phyloP scores from a whole-genome alignment of 257 asterid genomes.

The Cinchona pubescens region DNA sequence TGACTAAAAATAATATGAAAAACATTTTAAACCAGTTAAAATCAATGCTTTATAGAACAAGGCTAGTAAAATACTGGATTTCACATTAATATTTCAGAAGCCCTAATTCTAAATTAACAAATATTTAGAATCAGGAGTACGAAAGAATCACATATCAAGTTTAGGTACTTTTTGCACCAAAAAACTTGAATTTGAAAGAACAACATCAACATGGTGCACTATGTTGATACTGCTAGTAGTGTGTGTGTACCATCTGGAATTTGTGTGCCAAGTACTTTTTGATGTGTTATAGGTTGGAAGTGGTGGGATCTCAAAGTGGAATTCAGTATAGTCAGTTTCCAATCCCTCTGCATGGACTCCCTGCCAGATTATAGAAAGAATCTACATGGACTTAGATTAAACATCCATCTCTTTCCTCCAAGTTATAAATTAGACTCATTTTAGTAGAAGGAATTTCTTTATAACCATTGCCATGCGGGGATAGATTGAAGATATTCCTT shows the following conservation, averaged over 20 bases:
- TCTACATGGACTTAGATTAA: slow-evolving; percentile 15
- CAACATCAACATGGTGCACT: too few species aligned
- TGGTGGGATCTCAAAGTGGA: slow-evolving; percentile 57
- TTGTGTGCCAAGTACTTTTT: slow-evolving; percentile 24
- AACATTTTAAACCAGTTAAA: too few species aligned
- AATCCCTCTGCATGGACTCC: slow-evolving; percentile 73
- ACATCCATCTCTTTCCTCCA: background rate
- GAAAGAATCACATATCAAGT: too few species aligned
- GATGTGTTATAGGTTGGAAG: slow-evolving; percentile 62
- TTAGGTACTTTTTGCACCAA: slow-evolving; percentile 44
- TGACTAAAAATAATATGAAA: too few species aligned
- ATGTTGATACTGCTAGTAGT: background rate
- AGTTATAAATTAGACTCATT: background rate
- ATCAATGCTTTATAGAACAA: too few species aligned
- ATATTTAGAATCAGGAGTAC: too few species aligned
- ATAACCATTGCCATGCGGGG: slow-evolving; percentile 1
- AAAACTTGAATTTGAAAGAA: background rate
- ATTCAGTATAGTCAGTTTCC: slow-evolving; percentile 79
- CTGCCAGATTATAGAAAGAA: slow-evolving; percentile 61
- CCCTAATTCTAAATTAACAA: too few species aligned
- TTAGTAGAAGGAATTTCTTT: background rate
- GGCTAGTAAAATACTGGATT: too few species aligned
- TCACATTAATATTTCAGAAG: too few species aligned
- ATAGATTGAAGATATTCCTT: background rate
- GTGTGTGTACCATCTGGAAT: background rate